A percentile compares a stretch with the other conserved stretches of the same genome.
Conservation (phyloP, 768 basidiomycete genomes). For the Termitomyces sp. region DNA sequence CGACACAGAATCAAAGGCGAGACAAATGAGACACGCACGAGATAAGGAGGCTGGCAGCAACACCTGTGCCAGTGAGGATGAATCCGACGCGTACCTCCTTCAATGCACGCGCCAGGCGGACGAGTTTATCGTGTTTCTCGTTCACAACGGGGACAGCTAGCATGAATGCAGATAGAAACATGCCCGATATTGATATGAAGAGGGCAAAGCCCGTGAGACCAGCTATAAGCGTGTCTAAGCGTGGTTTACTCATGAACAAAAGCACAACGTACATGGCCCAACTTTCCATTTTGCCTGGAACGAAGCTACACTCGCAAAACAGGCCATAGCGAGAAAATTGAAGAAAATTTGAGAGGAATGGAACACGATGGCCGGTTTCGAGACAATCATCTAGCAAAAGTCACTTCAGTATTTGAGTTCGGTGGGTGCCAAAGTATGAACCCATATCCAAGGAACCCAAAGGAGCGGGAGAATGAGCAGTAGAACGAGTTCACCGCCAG, state of each 20-base stretch:
- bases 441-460: constrained; percentile 72
- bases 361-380: constrained; percentile 78
- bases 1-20: constrained; percentile 4
- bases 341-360: constrained; percentile 84
- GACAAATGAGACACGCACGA: constrained; percentile 50
- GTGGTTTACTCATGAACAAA: background rate
- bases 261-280: constrained; percentile 73
- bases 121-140: constrained; percentile 83
- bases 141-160: constrained; percentile 76
- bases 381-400: constrained; percentile 73
- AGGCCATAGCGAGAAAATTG: constrained; percentile 90
- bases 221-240: constrained; percentile 43
- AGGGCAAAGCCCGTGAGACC: constrained; percentile 85
- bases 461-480: constrained; percentile 65
- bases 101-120: constrained; percentile 74
- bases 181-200: constrained; percentile 71
- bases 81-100: constrained; percentile 82
- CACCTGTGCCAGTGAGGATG: constrained; percentile 75
- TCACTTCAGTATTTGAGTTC: constrained; percentile 6
- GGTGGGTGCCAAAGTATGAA: constrained; percentile 29
- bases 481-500: constrained; percentile 50
- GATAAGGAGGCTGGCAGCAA: constrained; percentile 66
- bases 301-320: constrained; percentile 83
- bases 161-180: constrained; percentile 74
- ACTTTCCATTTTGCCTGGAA: constrained; percentile 87